These are phyloP conservation scores for Diddensiella transvaalensis DNA, from an alignment of 805 yeast species.

Conservation along the genomic window DNA sequence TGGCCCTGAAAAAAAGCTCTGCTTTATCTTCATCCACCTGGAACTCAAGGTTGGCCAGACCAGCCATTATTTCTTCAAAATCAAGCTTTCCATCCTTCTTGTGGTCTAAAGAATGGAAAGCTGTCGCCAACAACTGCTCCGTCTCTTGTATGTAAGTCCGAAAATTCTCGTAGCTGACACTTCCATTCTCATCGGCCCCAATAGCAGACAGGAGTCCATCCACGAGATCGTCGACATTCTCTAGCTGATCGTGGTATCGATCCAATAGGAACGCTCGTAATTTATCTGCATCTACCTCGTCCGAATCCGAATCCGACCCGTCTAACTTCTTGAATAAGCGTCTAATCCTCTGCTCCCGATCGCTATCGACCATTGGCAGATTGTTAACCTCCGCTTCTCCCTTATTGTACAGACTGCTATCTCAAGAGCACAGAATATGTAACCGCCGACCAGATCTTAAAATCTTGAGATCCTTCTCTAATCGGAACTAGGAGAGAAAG, in stretches of 20 bases:
- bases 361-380: neutral
- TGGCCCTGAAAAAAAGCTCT: slow-evolving; percentile 50
- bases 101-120: slow-evolving; percentile 64
- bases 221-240: slow-evolving; percentile 50
- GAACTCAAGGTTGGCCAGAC: slow-evolving; percentile 55
- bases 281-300: slow-evolving; percentile 36
- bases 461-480: no score
- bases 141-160: slow-evolving; percentile 60
- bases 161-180: slow-evolving; percentile 53
- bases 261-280: slow-evolving; percentile 26
- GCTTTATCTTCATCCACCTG: slow-evolving; percentile 51
- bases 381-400: no score
- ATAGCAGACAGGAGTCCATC: slow-evolving; percentile 44
- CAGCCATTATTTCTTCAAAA: slow-evolving; percentile 61
- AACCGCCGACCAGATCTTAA: no score
- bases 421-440: no score
- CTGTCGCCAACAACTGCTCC: slow-evolving; percentile 64
- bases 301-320: neutral
- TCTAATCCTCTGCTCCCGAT: slow-evolving; percentile 37
- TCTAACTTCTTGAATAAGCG: slow-evolving; percentile 25
- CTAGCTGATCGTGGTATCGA: slow-evolving; percentile 34
- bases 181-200: slow-evolving; percentile 38
- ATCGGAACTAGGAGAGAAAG: no score
- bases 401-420: no score
- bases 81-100: slow-evolving; percentile 72